Evolutionary conservation across 768 basidiomycete genomes (phyloP).

Genomic region (Termitomyces sp.): DNA sequence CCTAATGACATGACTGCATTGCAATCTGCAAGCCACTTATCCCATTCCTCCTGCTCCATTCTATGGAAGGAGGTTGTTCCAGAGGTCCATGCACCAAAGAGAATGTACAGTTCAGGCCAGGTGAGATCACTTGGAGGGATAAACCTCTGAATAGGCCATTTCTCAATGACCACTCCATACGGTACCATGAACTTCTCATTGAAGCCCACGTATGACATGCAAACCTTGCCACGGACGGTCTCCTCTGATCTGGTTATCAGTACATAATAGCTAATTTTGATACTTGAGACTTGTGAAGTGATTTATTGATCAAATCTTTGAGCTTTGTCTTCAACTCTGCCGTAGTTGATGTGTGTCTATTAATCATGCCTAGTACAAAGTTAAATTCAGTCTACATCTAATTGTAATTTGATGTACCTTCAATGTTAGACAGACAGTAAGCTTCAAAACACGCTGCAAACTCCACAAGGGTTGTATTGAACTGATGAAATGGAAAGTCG

Average conservation of each 20-base stretch:
- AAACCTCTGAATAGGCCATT: neutral
- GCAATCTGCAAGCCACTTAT: neutral
- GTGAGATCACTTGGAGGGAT: neutral
- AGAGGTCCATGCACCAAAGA: neutral
- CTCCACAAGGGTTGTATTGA: neutral
- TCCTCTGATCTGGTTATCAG: neutral
- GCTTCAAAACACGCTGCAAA: neutral
- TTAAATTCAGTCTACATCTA: neutral
- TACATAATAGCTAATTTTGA: too few species aligned
- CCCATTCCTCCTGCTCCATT: neutral
- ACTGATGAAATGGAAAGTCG: neutral
- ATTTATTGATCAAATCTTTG: neutral
- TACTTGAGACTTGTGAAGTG: neutral
- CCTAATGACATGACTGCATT: neutral
- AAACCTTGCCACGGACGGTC: neutral
- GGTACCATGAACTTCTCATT: neutral
- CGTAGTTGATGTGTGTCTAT: neutral
- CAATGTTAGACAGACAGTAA: neutral
- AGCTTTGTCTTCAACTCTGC: neutral
- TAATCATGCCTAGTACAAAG: neutral
- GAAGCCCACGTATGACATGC: neutral
- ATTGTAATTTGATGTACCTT: neutral
- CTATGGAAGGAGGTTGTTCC: neutral
- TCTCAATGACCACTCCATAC: neutral
- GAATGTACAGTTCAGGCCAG: neutral